These are phyloP conservation scores for Pholiota molesta DNA, from an alignment of 768 basidiomycete species.

Conservation along the genomic window DNA sequence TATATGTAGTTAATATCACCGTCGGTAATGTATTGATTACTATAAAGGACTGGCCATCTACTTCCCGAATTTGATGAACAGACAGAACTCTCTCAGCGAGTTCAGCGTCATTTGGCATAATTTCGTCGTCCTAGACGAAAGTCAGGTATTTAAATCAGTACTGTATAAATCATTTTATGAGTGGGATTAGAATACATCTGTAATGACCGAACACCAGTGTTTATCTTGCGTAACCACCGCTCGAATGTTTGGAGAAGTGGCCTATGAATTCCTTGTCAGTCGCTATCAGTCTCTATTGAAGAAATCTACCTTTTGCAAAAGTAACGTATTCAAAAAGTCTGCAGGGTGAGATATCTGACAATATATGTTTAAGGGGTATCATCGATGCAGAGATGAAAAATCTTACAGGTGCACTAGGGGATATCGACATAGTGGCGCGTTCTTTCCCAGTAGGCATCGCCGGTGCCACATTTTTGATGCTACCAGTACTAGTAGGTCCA, in stretches of 20 bases:
- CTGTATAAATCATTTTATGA: no score
- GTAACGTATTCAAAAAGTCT: neutral
- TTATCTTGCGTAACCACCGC: neutral
- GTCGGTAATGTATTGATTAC: no score
- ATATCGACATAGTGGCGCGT: neutral
- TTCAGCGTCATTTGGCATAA: neutral
- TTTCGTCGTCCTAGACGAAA: neutral
- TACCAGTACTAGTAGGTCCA: no score
- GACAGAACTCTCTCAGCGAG: neutral
- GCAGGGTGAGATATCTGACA: neutral
- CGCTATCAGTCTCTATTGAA: no score
- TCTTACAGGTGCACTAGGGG: neutral
- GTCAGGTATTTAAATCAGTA: no score
- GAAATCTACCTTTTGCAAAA: neutral
- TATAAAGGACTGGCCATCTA: neutral
- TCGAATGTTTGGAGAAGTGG: neutral
- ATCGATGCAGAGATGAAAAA: neutral
- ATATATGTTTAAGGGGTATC: neutral
- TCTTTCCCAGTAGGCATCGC: neutral
- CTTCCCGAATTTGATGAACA: neutral
- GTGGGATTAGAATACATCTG: neutral
- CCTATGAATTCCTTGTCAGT: no score
- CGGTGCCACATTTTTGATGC: no score
- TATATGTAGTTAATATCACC: no score
- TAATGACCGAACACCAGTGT: slow-evolving; percentile 4